These are phyloP conservation scores for Eucalyptus cloeziana DNA, from an alignment of 345 rosid genomes.

Conservation along the genomic window DNA sequence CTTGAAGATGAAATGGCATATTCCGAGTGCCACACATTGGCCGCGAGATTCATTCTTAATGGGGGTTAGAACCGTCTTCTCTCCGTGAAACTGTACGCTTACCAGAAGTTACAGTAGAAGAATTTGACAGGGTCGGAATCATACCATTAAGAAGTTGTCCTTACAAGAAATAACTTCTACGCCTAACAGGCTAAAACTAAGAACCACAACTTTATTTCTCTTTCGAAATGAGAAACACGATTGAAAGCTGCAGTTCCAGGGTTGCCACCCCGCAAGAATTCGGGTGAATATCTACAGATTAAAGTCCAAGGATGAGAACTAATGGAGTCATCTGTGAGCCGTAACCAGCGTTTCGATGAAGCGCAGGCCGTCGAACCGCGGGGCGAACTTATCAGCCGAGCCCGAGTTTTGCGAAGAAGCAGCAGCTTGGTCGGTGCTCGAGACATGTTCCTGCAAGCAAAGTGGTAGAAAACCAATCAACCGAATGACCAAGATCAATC, in stretches of 20 bases:
- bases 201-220: neutral
- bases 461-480: neutral
- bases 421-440: neutral
- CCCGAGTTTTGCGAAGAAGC: neutral
- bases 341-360: conserved; percentile 92
- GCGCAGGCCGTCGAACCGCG: conserved; percentile 75
- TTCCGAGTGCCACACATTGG: neutral
- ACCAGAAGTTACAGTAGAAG: neutral
- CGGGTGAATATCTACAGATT: neutral
- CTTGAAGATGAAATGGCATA: neutral
- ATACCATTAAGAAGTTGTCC: neutral
- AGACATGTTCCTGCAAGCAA: neutral
- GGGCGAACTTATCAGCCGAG: conserved; percentile 53
- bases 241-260: neutral
- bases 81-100: neutral
- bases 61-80: neutral
- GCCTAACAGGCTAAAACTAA: neutral
- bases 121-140: neutral
- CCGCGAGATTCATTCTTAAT: neutral
- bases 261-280: neutral
- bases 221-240: neutral
- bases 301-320: neutral
- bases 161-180: neutral
- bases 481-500: neutral
- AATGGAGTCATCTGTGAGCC: conserved; percentile 51